These are phyloP conservation scores for Leucocoprinus leucothites DNA, from an alignment of 768 basidiomycete species.

Conservation along the genomic window DNA sequence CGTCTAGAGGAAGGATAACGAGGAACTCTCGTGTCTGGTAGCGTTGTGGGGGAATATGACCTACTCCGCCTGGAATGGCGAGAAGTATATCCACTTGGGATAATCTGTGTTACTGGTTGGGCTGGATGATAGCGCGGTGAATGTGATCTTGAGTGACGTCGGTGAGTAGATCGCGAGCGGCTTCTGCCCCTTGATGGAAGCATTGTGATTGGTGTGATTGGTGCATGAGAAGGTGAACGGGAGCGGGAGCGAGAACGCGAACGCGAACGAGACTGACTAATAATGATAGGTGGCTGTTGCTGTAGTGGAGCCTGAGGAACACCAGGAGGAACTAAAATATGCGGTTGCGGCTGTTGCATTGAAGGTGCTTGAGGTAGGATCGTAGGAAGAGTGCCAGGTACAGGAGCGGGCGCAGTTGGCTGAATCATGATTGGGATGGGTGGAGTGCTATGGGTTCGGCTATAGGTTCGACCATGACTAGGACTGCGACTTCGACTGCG, in stretches of 20 bases:
- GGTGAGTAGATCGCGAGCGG: slow-evolving; percentile 1
- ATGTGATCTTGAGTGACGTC: slow-evolving; percentile 9
- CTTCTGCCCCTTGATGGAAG: neutral
- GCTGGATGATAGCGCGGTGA: slow-evolving; percentile 13
- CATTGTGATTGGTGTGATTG: slow-evolving; percentile 4
- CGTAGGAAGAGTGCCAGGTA: slow-evolving; percentile 4
- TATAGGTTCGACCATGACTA: slow-evolving; percentile 1
- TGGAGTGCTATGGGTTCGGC: slow-evolving; percentile 1
- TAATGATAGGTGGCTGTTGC: slow-evolving; percentile 11
- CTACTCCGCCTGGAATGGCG: slow-evolving; percentile 2
- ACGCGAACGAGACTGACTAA: slow-evolving; percentile 10
- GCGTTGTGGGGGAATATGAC: neutral
- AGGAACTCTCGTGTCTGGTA: neutral
- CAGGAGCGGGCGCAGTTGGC: slow-evolving; percentile 5
- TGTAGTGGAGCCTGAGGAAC: neutral
- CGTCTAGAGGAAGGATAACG: slow-evolving; percentile 2
- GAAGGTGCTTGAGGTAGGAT: slow-evolving; percentile 9
- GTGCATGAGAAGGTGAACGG: neutral
- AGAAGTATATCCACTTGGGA: slow-evolving; percentile 9
- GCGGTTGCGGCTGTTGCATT: slow-evolving; percentile 13
- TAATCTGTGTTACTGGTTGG: slow-evolving; percentile 3
- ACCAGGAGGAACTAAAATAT: neutral
- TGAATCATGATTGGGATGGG: slow-evolving; percentile 9
- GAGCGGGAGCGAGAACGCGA: slow-evolving; percentile 18
- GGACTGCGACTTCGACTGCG: slow-evolving; percentile 1